These are phyloP conservation scores for Ascocoryne sarcoides DNA, from an alignment of 2,329 filamentous ascomycete genomes.

Conservation along the genomic window DNA sequence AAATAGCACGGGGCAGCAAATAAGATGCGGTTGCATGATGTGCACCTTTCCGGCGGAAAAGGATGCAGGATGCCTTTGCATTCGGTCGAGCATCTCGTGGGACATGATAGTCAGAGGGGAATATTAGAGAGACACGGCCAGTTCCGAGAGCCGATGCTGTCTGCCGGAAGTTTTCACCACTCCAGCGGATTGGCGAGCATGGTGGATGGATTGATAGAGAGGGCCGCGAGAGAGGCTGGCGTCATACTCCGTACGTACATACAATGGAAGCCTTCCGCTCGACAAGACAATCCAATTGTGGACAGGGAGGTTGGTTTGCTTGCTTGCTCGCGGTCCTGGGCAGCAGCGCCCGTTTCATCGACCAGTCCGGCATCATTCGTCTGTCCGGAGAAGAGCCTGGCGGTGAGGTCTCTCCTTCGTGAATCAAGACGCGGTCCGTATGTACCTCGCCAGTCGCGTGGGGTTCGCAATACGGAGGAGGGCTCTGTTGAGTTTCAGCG, in stretches of 20 bases:
- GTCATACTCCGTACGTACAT: constrained; percentile 1
- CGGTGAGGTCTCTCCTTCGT: constrained; percentile 7
- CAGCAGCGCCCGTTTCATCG: neutral
- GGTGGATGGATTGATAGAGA: neutral
- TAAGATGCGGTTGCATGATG: constrained; percentile 9
- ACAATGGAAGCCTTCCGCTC: neutral
- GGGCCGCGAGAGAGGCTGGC: constrained; percentile 8
- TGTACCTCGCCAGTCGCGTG: constrained; percentile 2
- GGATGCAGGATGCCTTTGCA: constrained; percentile 11
- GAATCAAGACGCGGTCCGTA: neutral
- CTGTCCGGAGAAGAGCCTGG: constrained; percentile 7
- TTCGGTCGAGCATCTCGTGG: constrained; percentile 15
- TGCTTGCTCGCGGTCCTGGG: constrained; percentile 5
- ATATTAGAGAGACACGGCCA: constrained; percentile 3
- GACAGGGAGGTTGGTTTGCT: constrained; percentile 6
- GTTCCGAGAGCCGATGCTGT: constrained; percentile 4
- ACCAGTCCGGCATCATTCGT: constrained; percentile 1
- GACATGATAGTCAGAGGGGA: constrained; percentile 4
- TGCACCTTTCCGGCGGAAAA: constrained; percentile 16
- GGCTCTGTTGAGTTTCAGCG: neutral
- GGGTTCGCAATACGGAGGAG: constrained; percentile 3
- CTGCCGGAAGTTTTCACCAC: constrained; percentile 5
- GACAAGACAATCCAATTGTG: constrained; percentile 9
- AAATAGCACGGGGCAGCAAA: constrained; percentile 1
- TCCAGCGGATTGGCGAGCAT: neutral